Evolutionary conservation across 2,329 filamentous ascomycete species (phyloP), one percentile per base, ranked within the genome.

Genomic region (Rutstroemia sp.): DNA sequence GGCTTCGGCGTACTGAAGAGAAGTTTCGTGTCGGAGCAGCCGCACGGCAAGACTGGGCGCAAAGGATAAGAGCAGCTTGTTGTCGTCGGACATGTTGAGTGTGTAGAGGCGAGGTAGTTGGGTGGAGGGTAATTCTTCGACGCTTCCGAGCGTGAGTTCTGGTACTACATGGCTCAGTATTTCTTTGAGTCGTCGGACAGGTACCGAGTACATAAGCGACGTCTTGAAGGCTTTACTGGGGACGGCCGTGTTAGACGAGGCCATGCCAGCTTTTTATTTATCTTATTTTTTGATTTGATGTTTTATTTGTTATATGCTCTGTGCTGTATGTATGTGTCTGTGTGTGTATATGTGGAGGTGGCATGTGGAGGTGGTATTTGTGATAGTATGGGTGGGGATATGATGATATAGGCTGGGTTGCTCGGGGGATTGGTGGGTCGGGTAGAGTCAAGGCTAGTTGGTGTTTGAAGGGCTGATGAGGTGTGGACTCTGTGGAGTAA

Each of bases 71-170:
- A 69, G 56, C 6, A 69, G 59, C 34, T 65, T 61, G 38, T 57
- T 56, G 34, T 62, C 60, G 51, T 67, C 62, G 7, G 65, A 68
- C 66, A 69, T 68, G 48, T 56, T 65, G 54, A 70, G 60, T 16
- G 52, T 58, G 47, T 67, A 69, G 21, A 70, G 58, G 57, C 67
- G 64, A 47, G 65, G 48, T n/a, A 70, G 63, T 45, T 68, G 65
- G 3, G 63, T 60, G n/a, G 67, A 67, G 10, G 62, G 58, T 7
- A 68, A n/a, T 44, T 70, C 66, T 38, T 67, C 63, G n/a, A 65
- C 60, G n/a, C 62, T 57, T 36, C 57, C 62, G 9, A 70, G 60
- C 12, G 60, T 64, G 40, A 60, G 54, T 36, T 62, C 58, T 19
- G 66, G 64, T 14, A 65, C 42, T 48, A 68, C 57, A 51, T 64